A percentile compares a stretch with the other conserved stretches of the same genome.
phyloP scores from a whole-genome alignment of 805 yeast genomes.

The Cyberlindnera mississippiensis region DNA sequence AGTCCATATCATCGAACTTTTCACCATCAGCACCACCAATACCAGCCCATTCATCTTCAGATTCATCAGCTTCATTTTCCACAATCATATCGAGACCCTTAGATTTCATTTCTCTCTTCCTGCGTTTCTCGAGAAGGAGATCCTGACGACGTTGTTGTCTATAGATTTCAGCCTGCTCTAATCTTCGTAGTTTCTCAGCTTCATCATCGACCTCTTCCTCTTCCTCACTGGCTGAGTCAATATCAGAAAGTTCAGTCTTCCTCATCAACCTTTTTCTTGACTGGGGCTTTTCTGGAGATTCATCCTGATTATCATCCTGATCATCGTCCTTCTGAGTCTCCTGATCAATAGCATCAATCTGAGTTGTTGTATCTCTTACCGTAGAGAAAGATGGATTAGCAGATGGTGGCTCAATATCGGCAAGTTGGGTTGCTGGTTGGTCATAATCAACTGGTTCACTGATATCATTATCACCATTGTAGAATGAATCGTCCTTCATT shows the following conservation, averaged over 20 bases:
- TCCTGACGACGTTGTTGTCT: constrained; percentile 24
- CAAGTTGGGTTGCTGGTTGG: constrained; percentile 13
- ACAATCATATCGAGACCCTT: constrained; percentile 56
- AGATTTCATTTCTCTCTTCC: constrained; percentile 50
- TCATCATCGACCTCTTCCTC: constrained; percentile 25
- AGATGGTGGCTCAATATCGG: constrained; percentile 10
- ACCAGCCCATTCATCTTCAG: constrained; percentile 87
- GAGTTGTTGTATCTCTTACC: constrained; percentile 3
- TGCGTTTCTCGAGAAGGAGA: constrained; percentile 24
- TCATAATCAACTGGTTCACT: constrained; percentile 3
- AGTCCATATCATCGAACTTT: constrained; percentile 48
- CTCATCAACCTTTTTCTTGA: constrained; percentile 27
- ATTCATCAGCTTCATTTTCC: constrained; percentile 84
- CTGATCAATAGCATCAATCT: constrained; percentile 1
- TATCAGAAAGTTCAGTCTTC: constrained; percentile 17
- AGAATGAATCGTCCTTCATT: constrained; percentile 1
- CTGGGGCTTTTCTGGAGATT: too few species aligned
- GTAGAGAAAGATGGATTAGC: constrained; percentile 2
- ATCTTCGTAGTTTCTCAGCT: constrained; percentile 18
- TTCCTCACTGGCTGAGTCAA: constrained; percentile 18
- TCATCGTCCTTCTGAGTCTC: constrained; percentile 21
- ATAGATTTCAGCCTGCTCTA: constrained; percentile 18
- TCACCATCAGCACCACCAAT: constrained; percentile 69
- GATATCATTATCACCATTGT: not conserved
- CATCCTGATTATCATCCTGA: too few species aligned